These are phyloP conservation scores for Penicillium coffeae DNA, from an alignment of 495 filamentous ascomycete species.

Conservation along the genomic window DNA sequence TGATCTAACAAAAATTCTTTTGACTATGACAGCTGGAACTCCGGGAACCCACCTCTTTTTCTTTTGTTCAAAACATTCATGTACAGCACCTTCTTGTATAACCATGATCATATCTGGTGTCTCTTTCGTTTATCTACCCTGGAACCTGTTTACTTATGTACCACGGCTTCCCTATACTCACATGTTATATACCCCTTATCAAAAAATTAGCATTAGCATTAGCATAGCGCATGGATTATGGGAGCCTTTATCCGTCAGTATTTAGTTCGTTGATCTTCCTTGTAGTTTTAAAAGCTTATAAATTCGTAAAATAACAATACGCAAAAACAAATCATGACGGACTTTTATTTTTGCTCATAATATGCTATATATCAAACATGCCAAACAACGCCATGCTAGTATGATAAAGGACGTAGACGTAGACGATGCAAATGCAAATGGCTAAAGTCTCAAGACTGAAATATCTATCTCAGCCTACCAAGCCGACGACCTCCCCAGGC, in stretches of 20 bases:
- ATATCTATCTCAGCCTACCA: conserved; percentile 41
- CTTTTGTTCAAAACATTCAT: background rate
- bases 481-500: conserved; percentile 48
- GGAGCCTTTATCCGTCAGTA: background rate
- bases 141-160: background rate
- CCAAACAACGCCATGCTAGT: conserved; percentile 2
- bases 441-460: background rate
- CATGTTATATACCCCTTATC: background rate
- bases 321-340: too few relatives aligned
- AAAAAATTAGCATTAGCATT: background rate
- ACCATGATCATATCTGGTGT: background rate
- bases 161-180: background rate
- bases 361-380: too few relatives aligned
- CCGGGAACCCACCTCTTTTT: background rate
- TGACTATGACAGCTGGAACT: background rate
- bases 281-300: too few relatives aligned
- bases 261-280: conserved; percentile 1
- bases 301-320: too few relatives aligned
- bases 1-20: conserved; percentile 16
- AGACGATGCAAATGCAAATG: background rate
- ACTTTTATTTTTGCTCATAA: too few relatives aligned
- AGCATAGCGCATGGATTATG: background rate
- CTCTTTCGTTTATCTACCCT: background rate
- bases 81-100: background rate
- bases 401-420: background rate